phyloP scores from a whole-genome alignment of 768 basidiomycete genomes.

The Rubroboletus satanas region DNA sequence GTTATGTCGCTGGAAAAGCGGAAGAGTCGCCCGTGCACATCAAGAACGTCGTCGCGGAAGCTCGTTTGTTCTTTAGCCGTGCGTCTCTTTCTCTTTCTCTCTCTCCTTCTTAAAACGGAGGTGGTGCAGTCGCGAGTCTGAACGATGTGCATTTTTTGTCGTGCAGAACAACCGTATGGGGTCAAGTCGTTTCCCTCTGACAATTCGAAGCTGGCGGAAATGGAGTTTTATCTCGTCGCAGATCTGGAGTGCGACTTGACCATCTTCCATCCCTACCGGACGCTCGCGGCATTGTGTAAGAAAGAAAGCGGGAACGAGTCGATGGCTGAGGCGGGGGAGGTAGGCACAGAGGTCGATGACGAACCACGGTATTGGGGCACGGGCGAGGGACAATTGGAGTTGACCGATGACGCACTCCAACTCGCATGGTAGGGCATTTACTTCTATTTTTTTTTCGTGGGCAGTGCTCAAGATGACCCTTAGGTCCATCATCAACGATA shows the following conservation, averaged over 20 bases:
- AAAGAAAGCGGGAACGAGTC: constrained; percentile 42
- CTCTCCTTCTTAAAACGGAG: neutral
- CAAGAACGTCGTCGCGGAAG: constrained; percentile 85
- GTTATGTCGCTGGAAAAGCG: constrained; percentile 94
- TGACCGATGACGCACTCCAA: constrained; percentile 76
- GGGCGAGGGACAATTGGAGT: constrained; percentile 72
- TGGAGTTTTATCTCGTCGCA: constrained; percentile 98
- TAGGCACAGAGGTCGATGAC: constrained; percentile 54
- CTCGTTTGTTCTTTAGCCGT: constrained; percentile 73
- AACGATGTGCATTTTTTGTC: neutral
- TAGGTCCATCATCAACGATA: constrained; percentile 97
- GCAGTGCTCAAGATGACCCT: neutral
- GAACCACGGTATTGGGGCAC: constrained; percentile 72
- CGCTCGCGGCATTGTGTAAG: constrained; percentile 72
- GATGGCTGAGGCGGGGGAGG: constrained; percentile 53
- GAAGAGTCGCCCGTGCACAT: constrained; percentile 96
- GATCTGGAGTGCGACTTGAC: constrained; percentile 94
- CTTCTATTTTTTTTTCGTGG: neutral
- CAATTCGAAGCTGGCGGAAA: constrained; percentile 90
- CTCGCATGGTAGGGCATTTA: constrained; percentile 71
- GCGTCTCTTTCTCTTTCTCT: constrained; percentile 24
- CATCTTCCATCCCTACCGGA: constrained; percentile 94
- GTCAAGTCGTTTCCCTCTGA: constrained; percentile 82
- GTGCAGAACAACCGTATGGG: constrained; percentile 59
- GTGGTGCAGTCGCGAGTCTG: neutral